Base-by-base conservation (phyloP, 1,284 basidiomycete species). In the Entoloma clypeatum region DNA sequence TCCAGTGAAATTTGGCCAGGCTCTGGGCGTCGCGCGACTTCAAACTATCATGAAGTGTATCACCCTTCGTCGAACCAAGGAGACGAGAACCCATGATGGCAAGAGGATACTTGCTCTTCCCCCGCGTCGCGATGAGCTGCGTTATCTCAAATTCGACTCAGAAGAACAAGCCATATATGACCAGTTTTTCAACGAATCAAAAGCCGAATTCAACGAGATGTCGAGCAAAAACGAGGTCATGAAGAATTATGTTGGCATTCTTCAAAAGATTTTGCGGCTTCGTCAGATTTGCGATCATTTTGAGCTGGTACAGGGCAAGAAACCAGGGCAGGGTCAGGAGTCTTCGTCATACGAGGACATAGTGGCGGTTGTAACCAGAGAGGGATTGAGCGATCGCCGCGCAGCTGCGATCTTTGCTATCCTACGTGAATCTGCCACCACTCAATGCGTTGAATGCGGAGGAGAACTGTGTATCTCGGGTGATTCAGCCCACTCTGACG, bases 231-330 rank as follows among this genome's bases (percentile, higher is more conserved):
- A 89, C 54, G 89, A 94, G 61, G 84, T 96, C 36, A 91, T 92
- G 81, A 94, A 94, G 77, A 97, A 97, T 60, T 98, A 97, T 56
- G 95, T 96, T 44, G 92, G 93, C 39, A 96, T 99, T 54, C 65
- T 99, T 50, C 94, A 97, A 68, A 94, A 95, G 71, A 87, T 97
- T 43, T 71, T 97, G 39, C 87, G 92, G 7, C 75, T 99, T 26
- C 86, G 96, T 27, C 93, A 99, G 69, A 97, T 97, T 37, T 99
- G 96, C 67, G 92, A 97, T 60, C 94, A 99, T 65, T 89, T 83
- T 52, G 92, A 94, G 54, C 76, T 99, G 24, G 90, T 97, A 1
- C 75, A 87, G 58, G 81, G 82, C 48, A 92, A 91, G 50, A 76
- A 49, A 25, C 71, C 68, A 38, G 51, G 53, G 8, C 68, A 66